A percentile compares a stretch with the other conserved stretches of the same genome.
Evolutionary conservation across 768 basidiomycete genomes (phyloP).

Genomic region (Boletus pseudo-olivaceus): DNA sequence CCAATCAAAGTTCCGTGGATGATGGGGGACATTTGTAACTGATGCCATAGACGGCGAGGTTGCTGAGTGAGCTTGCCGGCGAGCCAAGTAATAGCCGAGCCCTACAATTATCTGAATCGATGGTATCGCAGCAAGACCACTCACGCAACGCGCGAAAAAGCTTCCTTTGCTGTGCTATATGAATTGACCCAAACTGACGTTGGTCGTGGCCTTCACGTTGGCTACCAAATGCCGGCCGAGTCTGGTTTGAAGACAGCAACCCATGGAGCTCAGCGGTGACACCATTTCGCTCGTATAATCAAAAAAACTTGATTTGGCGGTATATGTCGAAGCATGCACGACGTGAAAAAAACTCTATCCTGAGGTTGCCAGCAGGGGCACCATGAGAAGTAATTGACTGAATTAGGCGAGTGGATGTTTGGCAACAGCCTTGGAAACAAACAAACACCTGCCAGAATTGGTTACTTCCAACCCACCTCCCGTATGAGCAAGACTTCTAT

Average conservation of each 20-base stretch:
- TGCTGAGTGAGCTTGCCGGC: conserved; percentile 1
- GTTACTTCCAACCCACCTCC: background rate
- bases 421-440: conserved; percentile 29
- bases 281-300: background rate
- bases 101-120: background rate
- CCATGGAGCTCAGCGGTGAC: background rate
- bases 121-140: background rate
- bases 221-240: too few relatives aligned
- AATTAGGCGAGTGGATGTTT: conserved; percentile 19
- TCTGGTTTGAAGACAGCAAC: background rate
- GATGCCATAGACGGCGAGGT: conserved; percentile 4
- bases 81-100: background rate
- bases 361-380: too few relatives aligned
- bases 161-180: background rate
- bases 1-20: conserved; percentile 1
- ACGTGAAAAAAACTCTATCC: background rate
- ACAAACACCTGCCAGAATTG: conserved; percentile 23
- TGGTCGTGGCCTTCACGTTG: background rate
- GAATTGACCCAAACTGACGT: background rate
- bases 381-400: background rate
- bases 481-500: conserved; percentile 5
- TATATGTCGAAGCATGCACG: background rate
- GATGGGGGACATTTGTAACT: conserved; percentile 11
- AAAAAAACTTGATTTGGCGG: background rate
- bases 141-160: background rate